Percentiles rank a stretch among this genome's conserved stretches.
Evolutionary conservation across 495 filamentous ascomycete genomes (phyloP).

Genomic region (Penicillium canariense): DNA sequence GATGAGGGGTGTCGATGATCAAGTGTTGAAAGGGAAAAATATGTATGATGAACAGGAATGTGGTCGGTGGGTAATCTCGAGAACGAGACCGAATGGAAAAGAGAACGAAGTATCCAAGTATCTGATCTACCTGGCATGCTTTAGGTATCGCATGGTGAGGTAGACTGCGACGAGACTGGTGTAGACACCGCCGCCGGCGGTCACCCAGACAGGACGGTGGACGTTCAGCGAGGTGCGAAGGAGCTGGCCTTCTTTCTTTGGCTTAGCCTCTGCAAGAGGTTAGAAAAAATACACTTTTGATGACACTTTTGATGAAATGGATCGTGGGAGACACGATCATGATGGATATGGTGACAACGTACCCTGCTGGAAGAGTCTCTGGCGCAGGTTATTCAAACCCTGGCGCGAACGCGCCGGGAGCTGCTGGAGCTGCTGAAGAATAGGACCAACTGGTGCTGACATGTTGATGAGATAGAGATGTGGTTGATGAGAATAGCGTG

Average conservation of each 20-base stretch:
- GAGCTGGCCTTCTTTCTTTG: constrained; percentile 31
- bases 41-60: too few species aligned
- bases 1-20: background rate
- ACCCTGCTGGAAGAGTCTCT: constrained; percentile 34
- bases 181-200: constrained; percentile 39
- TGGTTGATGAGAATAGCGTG: constrained; percentile 8
- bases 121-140: constrained; percentile 20
- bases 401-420: constrained; percentile 31
- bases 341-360: constrained; percentile 6
- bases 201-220: constrained; percentile 45
- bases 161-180: constrained; percentile 40
- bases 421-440: constrained; percentile 21
- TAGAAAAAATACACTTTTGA: constrained; percentile 5
- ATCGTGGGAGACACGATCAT: background rate
- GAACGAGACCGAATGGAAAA: too few species aligned
- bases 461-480: constrained; percentile 13
- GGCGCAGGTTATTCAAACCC: constrained; percentile 29
- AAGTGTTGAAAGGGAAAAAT: background rate
- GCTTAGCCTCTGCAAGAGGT: constrained; percentile 27
- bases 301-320: background rate
- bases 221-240: constrained; percentile 38
- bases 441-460: constrained; percentile 27
- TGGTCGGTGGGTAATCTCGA: too few species aligned
- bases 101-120: too few species aligned
- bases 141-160: constrained; percentile 40